Evolutionary conservation across 139 green algal genomes (phyloP), one percentile per base, ranked within the genome.

Genomic region (Trebouxia sp.): DNA sequence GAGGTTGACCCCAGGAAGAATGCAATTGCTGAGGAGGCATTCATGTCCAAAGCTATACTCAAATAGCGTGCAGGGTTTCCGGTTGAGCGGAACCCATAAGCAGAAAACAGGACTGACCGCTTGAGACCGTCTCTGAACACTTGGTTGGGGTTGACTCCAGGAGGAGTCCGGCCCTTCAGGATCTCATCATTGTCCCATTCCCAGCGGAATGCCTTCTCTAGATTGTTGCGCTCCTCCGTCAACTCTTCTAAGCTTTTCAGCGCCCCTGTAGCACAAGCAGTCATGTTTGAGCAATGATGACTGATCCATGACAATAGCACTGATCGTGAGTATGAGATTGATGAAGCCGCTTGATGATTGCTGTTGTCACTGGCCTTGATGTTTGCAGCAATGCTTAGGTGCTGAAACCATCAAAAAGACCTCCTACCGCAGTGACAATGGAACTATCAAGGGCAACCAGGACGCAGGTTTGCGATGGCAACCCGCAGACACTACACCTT

Each of bases 161-260:
- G 24, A 6, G 42, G 39, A 2, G 26, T 38, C 8, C 69, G 69
- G 4, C 69, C 69, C 69, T 77, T 77, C 41, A 77, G 26, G n/a
- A 77, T 24, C 22, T 77, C 69, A 39, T 77, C 69, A 39, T 77
- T 77, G 6, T 77, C 69, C 69, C 69, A 77, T 41, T 77, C 69
- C 69, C 69, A 77, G 12, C 69, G 26, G n/a, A 56, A 77, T 1
- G 69, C 69, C 22, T 77, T 77, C 69, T 77, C 69, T 10, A 77
- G 41, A 20, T 77, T 53, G 8, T 8, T 15, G 9, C 69, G 42
- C 69, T 77, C 69, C 42, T 51, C 69, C 32, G 39, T 41, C 69
- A 77, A 24, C 42, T 77, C 41, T 9, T 77, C 39, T 24, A 77
- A 9, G 42, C 41, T 53, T 24, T 56, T 35, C 20, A 77, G 69